Percentiles rank a stretch among this genome's conserved stretches.
phyloP scores from a whole-genome alignment of 1,284 basidiomycete genomes.

The Agroathelia rolfsii region DNA sequence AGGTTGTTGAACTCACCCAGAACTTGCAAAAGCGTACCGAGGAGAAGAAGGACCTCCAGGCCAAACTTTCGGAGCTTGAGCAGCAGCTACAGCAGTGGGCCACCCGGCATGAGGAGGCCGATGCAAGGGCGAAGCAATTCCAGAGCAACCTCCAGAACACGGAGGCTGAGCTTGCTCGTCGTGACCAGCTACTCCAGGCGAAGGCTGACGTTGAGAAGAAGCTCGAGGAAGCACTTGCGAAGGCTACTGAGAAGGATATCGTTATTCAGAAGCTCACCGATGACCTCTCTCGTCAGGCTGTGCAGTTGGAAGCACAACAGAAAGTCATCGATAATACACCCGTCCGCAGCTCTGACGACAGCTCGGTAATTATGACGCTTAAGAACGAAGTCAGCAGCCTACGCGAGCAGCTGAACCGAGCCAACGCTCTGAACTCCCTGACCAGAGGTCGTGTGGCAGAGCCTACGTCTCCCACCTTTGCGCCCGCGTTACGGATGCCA shows the following conservation, averaged over 20 bases:
- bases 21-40: slow-evolving; percentile 85
- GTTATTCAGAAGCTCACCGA: slow-evolving; percentile 74
- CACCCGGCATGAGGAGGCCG: slow-evolving; percentile 84
- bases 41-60: slow-evolving; percentile 85
- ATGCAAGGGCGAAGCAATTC: slow-evolving; percentile 66
- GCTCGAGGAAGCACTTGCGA: slow-evolving; percentile 68
- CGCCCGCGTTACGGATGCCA: slow-evolving; percentile 53
- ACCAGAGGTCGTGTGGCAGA: slow-evolving; percentile 63
- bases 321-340: slow-evolving; percentile 53
- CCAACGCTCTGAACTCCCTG: slow-evolving; percentile 80
- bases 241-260: slow-evolving; percentile 78
- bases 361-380: slow-evolving; percentile 76
- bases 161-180: slow-evolving; percentile 66
- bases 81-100: slow-evolving; percentile 81
- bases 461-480: slow-evolving; percentile 75
- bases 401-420: slow-evolving; percentile 91
- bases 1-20: slow-evolving; percentile 98
- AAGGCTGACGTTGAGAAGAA: slow-evolving; percentile 78
- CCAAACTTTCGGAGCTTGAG: slow-evolving; percentile 71
- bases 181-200: slow-evolving; percentile 67
- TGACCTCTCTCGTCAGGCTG: slow-evolving; percentile 65
- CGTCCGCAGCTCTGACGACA: slow-evolving; percentile 66
- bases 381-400: slow-evolving; percentile 87
- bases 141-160: slow-evolving; percentile 64
- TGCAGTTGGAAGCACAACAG: slow-evolving; percentile 77